phyloP scores from a whole-genome alignment of 225 moss, liverwort and hornwort genomes.

The Pseudoscleropodium purum region DNA sequence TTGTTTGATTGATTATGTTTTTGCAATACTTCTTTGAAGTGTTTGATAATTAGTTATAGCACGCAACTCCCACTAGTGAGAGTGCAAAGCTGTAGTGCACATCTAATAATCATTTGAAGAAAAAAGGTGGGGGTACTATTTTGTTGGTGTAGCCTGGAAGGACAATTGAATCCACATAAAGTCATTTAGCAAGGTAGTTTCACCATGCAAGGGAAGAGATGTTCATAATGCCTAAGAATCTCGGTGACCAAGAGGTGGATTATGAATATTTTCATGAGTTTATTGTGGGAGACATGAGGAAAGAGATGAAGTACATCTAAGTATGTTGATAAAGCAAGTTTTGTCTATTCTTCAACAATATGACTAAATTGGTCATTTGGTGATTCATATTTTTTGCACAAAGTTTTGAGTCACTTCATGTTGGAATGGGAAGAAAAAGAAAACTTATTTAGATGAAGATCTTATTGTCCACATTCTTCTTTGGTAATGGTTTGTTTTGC shows the following conservation, averaged over 20 bases:
- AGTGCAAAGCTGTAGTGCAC: neutral
- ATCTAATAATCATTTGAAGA: neutral
- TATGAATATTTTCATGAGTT: neutral
- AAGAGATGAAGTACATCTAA: neutral
- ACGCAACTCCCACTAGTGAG: no score
- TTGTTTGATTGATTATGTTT: neutral
- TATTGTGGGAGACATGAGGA: neutral
- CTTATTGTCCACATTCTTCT: no score
- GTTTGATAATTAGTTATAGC: neutral
- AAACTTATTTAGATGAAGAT: no score
- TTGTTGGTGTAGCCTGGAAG: neutral
- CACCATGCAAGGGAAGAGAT: neutral
- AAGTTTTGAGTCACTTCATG: no score
- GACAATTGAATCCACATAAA: neutral
- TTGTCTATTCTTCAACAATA: neutral
- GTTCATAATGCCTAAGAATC: neutral
- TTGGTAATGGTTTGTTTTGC: no score
- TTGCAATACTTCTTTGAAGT: neutral
- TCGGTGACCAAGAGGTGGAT: accelerated
- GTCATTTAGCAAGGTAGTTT: neutral
- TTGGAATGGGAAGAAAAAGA: no score
- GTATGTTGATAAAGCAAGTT: neutral
- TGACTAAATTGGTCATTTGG: neutral
- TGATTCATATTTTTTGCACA: no score
- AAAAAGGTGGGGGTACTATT: accelerated